These are phyloP conservation scores for Adansonia grandidieri DNA, from an alignment of 441 rosid genomes.

Conservation along the genomic window DNA sequence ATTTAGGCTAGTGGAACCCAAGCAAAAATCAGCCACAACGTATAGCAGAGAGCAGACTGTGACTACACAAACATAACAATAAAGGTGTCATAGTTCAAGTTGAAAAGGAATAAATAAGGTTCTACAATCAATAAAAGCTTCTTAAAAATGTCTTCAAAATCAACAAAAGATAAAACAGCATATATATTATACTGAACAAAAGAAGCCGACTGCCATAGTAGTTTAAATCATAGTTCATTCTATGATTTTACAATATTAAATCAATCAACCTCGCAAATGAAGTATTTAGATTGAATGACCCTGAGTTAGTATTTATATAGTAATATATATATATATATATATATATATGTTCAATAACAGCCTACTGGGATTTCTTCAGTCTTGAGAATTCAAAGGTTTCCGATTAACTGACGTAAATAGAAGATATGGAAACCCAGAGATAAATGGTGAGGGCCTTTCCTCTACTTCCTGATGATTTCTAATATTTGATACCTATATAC, in stretches of 20 bases:
- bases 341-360: constrained; percentile 18
- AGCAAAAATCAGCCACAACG: too few relatives aligned
- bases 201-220: constrained; percentile 12
- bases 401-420: constrained; percentile 30
- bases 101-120: neutral
- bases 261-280: constrained; percentile 36
- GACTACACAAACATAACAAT: neutral
- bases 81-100: neutral
- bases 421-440: constrained; percentile 43
- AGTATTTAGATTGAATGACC: constrained; percentile 39
- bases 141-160: neutral
- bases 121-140: neutral
- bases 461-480: constrained; percentile 39
- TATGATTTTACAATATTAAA: constrained; percentile 42
- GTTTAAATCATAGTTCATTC: constrained; percentile 24
- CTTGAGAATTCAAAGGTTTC: constrained; percentile 38
- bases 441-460: constrained; percentile 39
- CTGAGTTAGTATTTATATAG: constrained; percentile 33
- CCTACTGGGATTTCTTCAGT: constrained; percentile 29
- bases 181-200: neutral
- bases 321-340: constrained; percentile 14
- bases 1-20: too few relatives aligned
- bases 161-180: neutral
- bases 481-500: constrained; percentile 45
- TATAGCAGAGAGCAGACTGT: neutral